A percentile compares a stretch with the other conserved stretches of the same genome.
These are phyloP conservation scores for Candida berthetii DNA, from an alignment of 805 yeast species.

Conservation along the genomic window DNA sequence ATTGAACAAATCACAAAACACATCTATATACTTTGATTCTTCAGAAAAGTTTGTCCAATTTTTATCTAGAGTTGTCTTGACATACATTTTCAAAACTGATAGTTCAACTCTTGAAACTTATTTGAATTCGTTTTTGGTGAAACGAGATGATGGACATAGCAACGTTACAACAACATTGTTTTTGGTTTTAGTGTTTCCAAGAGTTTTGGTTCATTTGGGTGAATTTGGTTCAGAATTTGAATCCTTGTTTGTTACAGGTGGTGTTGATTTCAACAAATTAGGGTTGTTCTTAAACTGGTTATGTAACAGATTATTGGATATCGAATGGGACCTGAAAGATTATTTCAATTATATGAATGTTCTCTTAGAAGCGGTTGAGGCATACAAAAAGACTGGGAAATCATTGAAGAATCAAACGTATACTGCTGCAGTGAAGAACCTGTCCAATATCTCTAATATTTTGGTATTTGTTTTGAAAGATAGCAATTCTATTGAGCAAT, in stretches of 20 bases:
- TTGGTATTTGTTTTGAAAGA: slow-evolving; percentile 13
- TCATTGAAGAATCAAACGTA: slow-evolving; percentile 10
- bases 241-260: slow-evolving; percentile 10
- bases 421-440: slow-evolving; percentile 9
- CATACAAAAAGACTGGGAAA: slow-evolving; percentile 12
- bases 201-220: slow-evolving; percentile 21
- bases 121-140: slow-evolving; percentile 7
- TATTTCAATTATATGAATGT: slow-evolving; percentile 20
- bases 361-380: slow-evolving; percentile 14
- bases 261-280: slow-evolving; percentile 13
- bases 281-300: slow-evolving; percentile 13
- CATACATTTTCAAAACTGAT: slow-evolving; percentile 19
- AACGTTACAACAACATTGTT: slow-evolving; percentile 12
- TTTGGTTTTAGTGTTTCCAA: slow-evolving; percentile 20
- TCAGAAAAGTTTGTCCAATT: slow-evolving; percentile 25
- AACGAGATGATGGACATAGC: slow-evolving; percentile 7
- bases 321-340: slow-evolving; percentile 20
- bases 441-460: slow-evolving; percentile 11
- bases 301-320: slow-evolving; percentile 13
- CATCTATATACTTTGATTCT: slow-evolving; percentile 20
- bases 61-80: slow-evolving; percentile 30
- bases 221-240: slow-evolving; percentile 21
- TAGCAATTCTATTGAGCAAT: slow-evolving; percentile 15
- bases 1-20: slow-evolving; percentile 24
- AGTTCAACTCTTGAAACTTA: slow-evolving; percentile 14